A percentile compares a stretch with the other conserved stretches of the same genome.
Evolutionary conservation across 805 yeast species (phyloP).

Genomic region (Suhomyces canberraensis): DNA sequence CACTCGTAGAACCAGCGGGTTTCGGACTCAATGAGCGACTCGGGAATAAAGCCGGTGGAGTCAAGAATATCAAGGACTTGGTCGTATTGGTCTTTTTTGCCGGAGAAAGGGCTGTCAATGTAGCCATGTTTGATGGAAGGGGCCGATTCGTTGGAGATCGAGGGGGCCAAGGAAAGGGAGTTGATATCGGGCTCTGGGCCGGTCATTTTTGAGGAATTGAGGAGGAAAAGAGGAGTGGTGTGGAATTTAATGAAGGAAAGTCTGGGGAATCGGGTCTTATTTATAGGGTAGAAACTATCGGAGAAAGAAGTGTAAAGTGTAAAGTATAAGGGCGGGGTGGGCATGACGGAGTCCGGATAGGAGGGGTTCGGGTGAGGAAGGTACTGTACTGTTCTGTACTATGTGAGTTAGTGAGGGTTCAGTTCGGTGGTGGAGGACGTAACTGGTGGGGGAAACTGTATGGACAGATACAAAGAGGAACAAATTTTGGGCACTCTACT

Average conservation of each 20-base stretch:
- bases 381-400: too few relatives aligned
- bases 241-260: neutral
- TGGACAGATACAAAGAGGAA: too few relatives aligned
- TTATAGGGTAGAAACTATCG: neutral
- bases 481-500: too few relatives aligned
- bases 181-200: slow-evolving; percentile 17
- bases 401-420: too few relatives aligned
- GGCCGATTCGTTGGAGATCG: slow-evolving; percentile 28
- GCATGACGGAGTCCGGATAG: too few relatives aligned
- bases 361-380: too few relatives aligned
- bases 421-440: too few relatives aligned
- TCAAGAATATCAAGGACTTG: slow-evolving; percentile 79
- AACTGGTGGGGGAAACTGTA: too few relatives aligned
- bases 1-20: slow-evolving; percentile 84
- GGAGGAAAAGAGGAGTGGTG: too few relatives aligned
- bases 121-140: slow-evolving; percentile 53
- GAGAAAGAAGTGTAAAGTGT: too few relatives aligned
- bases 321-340: too few relatives aligned
- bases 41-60: slow-evolving; percentile 86
- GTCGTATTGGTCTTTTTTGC: slow-evolving; percentile 77
- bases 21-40: slow-evolving; percentile 77
- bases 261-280: neutral
- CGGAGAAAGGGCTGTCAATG: slow-evolving; percentile 70
- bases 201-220: slow-evolving; percentile 3
- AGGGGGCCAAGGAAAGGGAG: slow-evolving; percentile 20